Evolutionary conservation across 257 asterid species (phyloP).

Genomic region (Plantago major): DNA sequence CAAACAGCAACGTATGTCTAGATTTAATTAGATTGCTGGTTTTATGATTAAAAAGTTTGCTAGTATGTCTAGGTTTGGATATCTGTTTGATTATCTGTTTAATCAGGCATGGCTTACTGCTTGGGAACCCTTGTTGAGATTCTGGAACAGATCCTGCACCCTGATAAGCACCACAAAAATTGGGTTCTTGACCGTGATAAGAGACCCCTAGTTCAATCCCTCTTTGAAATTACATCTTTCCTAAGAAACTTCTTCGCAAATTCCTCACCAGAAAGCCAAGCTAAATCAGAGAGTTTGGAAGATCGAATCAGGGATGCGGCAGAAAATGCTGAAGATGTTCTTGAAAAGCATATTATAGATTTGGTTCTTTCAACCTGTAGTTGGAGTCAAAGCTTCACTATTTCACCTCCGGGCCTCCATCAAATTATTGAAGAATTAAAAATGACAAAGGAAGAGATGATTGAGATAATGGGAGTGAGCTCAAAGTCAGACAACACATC

Average conservation of each 20-base stretch:
- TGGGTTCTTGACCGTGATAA: not conserved
- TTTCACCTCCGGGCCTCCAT: conserved; percentile 5
- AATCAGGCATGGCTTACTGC: conserved; percentile 23
- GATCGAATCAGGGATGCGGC: conserved; percentile 14
- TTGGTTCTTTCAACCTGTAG: not conserved
- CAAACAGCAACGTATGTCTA: too few species aligned
- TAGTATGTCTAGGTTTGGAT: too few species aligned
- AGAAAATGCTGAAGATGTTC: conserved; percentile 13
- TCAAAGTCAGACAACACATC: not conserved
- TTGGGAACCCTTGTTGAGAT: conserved; percentile 17
- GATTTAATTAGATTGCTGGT: too few species aligned
- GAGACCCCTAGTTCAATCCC: conserved; percentile 5
- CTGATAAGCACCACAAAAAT: not conserved
- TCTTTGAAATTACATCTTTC: conserved; percentile 1
- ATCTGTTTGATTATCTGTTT: too few species aligned
- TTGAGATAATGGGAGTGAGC: not conserved
- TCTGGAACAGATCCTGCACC: conserved; percentile 2
- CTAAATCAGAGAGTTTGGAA: conserved; percentile 3
- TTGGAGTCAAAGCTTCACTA: not conserved
- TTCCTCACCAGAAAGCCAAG: not conserved
- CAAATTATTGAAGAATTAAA: not conserved
- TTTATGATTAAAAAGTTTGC: too few species aligned
- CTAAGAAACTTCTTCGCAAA: conserved; percentile 1
- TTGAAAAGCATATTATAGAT: conserved; percentile 10
- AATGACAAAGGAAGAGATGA: not conserved